phyloP scores from a whole-genome alignment of 345 rosid species.

The Bruguiera parviflora region DNA sequence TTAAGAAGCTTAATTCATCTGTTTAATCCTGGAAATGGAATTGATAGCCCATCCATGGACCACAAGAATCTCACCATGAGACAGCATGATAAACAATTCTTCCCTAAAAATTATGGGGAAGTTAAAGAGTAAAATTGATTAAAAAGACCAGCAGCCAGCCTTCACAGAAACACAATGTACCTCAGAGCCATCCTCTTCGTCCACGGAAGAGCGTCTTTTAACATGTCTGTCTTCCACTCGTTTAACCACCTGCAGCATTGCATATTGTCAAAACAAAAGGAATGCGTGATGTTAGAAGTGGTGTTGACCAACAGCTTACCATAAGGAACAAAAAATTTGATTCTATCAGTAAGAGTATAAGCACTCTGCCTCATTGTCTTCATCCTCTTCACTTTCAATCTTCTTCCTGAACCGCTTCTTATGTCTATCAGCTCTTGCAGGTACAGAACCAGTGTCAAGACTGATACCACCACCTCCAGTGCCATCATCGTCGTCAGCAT shows the following conservation, averaged over 20 bases:
- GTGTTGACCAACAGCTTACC: conserved; percentile 19
- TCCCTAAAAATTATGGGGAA: background rate
- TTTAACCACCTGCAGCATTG: conserved; percentile 47
- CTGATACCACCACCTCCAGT: conserved; percentile 46
- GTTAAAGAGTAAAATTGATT: background rate
- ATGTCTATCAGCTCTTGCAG: conserved; percentile 39
- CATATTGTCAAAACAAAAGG: conserved; percentile 13
- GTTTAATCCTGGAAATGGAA: too few relatives aligned
- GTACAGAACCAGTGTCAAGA: conserved; percentile 29
- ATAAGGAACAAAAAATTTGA: conserved; percentile 15
- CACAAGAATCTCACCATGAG: background rate
- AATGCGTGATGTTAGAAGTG: conserved; percentile 13
- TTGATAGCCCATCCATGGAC: background rate
- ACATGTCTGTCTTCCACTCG: conserved; percentile 42
- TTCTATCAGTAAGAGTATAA: conserved; percentile 23
- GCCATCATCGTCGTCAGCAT: conserved; percentile 63
- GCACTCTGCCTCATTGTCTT: conserved; percentile 61
- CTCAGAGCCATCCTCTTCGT: conserved; percentile 58
- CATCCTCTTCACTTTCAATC: conserved; percentile 62
- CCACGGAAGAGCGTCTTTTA: conserved; percentile 50
- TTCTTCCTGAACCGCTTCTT: conserved; percentile 86
- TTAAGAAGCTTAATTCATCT: background rate
- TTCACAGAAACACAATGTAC: conserved; percentile 36
- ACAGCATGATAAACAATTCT: background rate
- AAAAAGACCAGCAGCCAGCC: background rate